Conservation (phyloP, 352 stramenopile genomes). For the Phytophthora aleatoria region DNA sequence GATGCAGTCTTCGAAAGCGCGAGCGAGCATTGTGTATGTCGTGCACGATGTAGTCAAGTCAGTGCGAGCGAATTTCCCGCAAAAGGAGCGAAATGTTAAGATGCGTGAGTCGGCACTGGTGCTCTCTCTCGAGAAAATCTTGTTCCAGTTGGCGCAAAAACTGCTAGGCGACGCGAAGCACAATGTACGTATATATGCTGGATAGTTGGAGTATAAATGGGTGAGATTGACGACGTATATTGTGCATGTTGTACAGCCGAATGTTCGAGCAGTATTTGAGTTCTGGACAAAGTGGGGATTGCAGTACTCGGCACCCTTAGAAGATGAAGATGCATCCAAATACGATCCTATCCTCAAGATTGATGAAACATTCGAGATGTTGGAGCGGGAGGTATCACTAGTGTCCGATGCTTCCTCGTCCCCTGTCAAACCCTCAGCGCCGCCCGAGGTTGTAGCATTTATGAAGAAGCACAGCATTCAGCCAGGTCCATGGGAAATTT, state of each 20-base stretch:
- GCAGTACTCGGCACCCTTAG: slow-evolving; percentile 56
- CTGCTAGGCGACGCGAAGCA: slow-evolving; percentile 65
- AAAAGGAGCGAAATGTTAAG: slow-evolving; percentile 76
- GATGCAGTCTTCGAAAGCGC: slow-evolving; percentile 70
- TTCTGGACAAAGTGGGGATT: slow-evolving; percentile 87
- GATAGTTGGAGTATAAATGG: slow-evolving; percentile 3
- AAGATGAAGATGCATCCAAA: slow-evolving; percentile 37
- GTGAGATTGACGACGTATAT: slow-evolving; percentile 3
- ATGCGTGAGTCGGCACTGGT: slow-evolving; percentile 78
- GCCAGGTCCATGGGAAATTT: slow-evolving; percentile 81
- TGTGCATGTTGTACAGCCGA: slow-evolving; percentile 40
- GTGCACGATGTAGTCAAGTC: slow-evolving; percentile 85
- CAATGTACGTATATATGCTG: slow-evolving; percentile 52
- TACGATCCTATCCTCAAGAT: slow-evolving; percentile 55
- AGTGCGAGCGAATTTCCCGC: slow-evolving; percentile 67
- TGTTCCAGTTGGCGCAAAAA: slow-evolving; percentile 66
- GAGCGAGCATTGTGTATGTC: slow-evolving; percentile 81
- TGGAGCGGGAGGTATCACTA: slow-evolving; percentile 58
- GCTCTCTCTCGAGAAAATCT: slow-evolving; percentile 63
- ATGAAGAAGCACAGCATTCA: slow-evolving; percentile 84
- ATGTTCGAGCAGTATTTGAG: slow-evolving; percentile 76
- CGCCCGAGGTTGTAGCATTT: slow-evolving; percentile 70
- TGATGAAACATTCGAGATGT: slow-evolving; percentile 67
- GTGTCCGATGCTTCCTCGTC: slow-evolving; percentile 72
- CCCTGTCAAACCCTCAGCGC: slow-evolving; percentile 64